Evolutionary conservation across 176 grass and related monocot genomes (phyloP).

Genomic region (Juncus inflexus): DNA sequence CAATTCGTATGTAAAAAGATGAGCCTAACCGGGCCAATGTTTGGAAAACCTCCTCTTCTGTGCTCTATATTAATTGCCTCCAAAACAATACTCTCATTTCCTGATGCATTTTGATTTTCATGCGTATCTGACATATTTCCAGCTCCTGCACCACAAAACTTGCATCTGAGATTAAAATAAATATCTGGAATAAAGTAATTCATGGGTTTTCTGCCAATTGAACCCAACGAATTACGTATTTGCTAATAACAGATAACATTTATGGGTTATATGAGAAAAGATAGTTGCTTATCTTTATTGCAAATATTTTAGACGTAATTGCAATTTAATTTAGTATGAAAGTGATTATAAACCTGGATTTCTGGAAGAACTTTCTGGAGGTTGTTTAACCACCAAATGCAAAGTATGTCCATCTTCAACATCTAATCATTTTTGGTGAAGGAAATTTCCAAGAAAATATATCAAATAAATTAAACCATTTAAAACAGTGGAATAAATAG

Average conservation of each 20-base stretch:
- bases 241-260: too few relatives aligned
- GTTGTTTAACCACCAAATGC: constrained; percentile 95
- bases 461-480: too few relatives aligned
- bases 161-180: too few relatives aligned
- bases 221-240: too few relatives aligned
- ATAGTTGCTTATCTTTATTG: too few relatives aligned
- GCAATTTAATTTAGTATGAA: constrained; percentile 12
- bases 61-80: constrained; percentile 89
- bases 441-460: not conserved
- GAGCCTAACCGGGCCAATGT: constrained; percentile 55
- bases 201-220: too few relatives aligned
- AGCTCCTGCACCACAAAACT: constrained; percentile 29
- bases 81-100: constrained; percentile 72
- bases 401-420: constrained; percentile 99
- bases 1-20: constrained; percentile 7
- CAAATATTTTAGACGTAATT: too few relatives aligned
- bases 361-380: constrained; percentile 48
- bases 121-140: constrained; percentile 40
- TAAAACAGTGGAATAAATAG: too few relatives aligned
- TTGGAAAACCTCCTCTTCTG: constrained; percentile 51
- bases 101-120: constrained; percentile 39
- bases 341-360: constrained; percentile 51
- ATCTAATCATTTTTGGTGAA: constrained; percentile 44
- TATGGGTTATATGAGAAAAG: too few relatives aligned
- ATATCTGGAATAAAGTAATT: too few relatives aligned